Base-by-base conservation (phyloP, 1,284 basidiomycete genomes). In the Trametes sp. region DNA sequence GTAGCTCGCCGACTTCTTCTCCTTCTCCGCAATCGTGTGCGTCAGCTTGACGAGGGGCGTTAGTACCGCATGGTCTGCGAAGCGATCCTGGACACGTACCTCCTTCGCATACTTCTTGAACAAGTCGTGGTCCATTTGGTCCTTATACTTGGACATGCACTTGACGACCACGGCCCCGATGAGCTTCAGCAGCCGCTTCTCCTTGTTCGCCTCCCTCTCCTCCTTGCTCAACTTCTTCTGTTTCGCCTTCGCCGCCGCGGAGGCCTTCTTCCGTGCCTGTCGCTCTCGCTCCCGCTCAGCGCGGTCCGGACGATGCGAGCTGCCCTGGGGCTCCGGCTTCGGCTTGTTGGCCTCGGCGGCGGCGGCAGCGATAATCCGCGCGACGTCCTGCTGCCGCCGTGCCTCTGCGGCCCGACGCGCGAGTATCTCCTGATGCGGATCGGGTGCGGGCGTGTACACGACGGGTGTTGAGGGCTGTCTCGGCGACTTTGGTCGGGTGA, bases 71-170 rank as follows among this genome's bases (percentile, higher is more conserved):
- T 23, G 26, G 36, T 42, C 28, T 29, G 56, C 41, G 21, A 36
- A 65, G 4, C 56, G 29, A 31, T 16, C 41, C 9, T 24, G 1
- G 23, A 36, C 6, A 67, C 64, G 45, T 68, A 95, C 96, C 85
- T 98, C 95, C 74, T 95, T 95, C 7, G 98, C 97, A 73, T 98
- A 89, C 73, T 90, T 91, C 83, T 99, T 99, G 84, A 99, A 98
- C 56, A 84, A 78, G 5, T 98, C 95, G 59, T 88, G 86, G 59
- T 94, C 90, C 78, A 98, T 85, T 61, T 88, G 80, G 60, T 90
- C 84, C 67, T 89, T 85, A 75, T 98, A 90, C 79, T 96, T 97
- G 56, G 90, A 93, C 93, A 98, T 95, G 63, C 84, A 88, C 74
- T 89, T 90, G 42, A 99, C 97, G 31, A 98, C 96, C 2, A 98